Base-by-base conservation (phyloP, 2,329 filamentous ascomycete genomes). In the Pseudogymnoascus sp. region DNA sequence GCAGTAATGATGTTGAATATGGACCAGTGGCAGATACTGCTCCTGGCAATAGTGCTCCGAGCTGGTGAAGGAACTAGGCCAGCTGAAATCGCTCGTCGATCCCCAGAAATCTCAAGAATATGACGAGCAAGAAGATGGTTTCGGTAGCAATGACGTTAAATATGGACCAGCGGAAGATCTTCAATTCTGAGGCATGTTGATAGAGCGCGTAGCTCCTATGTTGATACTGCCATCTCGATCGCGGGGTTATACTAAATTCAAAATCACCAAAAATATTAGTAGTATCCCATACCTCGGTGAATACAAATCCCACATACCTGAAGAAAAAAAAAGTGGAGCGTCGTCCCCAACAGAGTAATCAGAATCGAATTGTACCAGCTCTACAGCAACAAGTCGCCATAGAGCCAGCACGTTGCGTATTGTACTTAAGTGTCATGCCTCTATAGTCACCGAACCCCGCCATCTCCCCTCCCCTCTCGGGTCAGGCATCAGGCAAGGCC, bases 351-450 rank as follows among this genome's bases (percentile, higher is more conserved):
- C 71, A 74, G 71, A 74, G 70, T 74, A 72, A 74, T 74, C 73
- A 71, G 73, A 74, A 74, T 74, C 72, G 73, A 74, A 74, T 74
- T 73, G 72, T 73, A 73, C 70, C 59, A 37, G 33, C 23, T 44
- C 44, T 42, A 40, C 25, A 33, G 61, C 53, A 12, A 14, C 62
- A 62, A 63, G 62, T 12, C 25, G 12, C 33, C 33, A 60, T 11
- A 64, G 56, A 62, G 70, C 65, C 71, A 78, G 81, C 80, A 92
- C 85, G 90, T 90, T 84, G 89, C 90, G 89, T 91, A 94, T 94
- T 91, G 91, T 88, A 93, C 91, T 94, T 82, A 91, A 92, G 90
- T 91, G 86, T 87, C 86, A 76, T 80, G 69, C 69, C 62, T 63
- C 25, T 31, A 56, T 47, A 44, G 38, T 35, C 50, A 56, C 50